phyloP scores from a whole-genome alignment of 1,284 basidiomycete genomes.

The Rhodotorula sp. region DNA sequence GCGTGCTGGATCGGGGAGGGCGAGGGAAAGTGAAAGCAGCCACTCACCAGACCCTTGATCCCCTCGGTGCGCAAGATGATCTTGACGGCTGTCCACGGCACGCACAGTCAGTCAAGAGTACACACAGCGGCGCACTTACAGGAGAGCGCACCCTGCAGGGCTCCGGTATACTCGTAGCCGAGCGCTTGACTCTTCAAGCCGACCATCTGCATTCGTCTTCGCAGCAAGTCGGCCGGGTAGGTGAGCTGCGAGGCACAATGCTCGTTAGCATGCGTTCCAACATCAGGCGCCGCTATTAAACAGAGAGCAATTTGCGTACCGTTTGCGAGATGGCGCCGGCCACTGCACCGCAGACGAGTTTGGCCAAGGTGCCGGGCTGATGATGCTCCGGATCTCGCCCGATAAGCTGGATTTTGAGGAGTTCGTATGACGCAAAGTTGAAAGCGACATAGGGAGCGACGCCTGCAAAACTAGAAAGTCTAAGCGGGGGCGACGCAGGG shows the following conservation, averaged over 20 bases:
- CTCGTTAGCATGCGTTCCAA: not conserved
- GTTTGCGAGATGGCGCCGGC: conserved; percentile 77
- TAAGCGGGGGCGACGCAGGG: not conserved
- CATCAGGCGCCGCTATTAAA: not conserved
- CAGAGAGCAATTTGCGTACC: conserved; percentile 6
- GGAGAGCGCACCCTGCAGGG: conserved; percentile 21
- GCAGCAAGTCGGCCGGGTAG: conserved; percentile 90
- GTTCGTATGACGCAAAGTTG: conserved; percentile 43
- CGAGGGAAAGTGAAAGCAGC: not conserved
- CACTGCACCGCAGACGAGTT: conserved; percentile 55
- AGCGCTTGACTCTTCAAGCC: conserved; percentile 65
- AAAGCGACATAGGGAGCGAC: conserved; percentile 42
- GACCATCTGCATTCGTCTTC: conserved; percentile 92
- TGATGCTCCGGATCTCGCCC: conserved; percentile 15
- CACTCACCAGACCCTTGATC: conserved; percentile 23
- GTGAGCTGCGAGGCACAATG: conserved; percentile 57
- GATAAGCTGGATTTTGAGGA: conserved; percentile 40
- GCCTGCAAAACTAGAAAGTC: not conserved
- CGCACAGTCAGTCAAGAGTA: not conserved
- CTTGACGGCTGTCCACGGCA: conserved; percentile 23
- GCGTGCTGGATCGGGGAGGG: not conserved
- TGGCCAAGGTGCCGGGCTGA: conserved; percentile 41
- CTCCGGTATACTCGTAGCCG: conserved; percentile 49
- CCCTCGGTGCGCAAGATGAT: conserved; percentile 39
- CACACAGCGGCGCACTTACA: no score